Percentiles rank a stretch among this genome's conserved stretches.
phyloP scores from a whole-genome alignment of 139 green algal species.

The Micractinium conductrix region DNA sequence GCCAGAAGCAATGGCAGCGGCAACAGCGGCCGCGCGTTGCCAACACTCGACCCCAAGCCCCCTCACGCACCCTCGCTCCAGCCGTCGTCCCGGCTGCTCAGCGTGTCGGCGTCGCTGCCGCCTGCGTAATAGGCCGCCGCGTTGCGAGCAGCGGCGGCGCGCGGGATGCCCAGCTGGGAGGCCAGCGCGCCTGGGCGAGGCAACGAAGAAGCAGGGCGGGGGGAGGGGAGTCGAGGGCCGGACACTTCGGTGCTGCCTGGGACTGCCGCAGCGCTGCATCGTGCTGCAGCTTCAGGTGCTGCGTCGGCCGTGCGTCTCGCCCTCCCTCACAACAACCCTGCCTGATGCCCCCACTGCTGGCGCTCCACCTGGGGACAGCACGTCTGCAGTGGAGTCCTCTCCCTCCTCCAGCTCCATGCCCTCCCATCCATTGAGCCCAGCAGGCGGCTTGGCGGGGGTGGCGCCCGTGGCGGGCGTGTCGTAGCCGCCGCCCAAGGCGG shows the following conservation, averaged over 20 bases:
- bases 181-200: slow-evolving; percentile 17
- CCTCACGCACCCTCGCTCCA: slow-evolving; percentile 30
- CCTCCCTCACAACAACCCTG: background rate
- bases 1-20: background rate
- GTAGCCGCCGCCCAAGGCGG: background rate
- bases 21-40: background rate
- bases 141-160: slow-evolving; percentile 22
- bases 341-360: background rate
- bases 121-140: slow-evolving; percentile 1
- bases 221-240: no score
- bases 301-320: background rate
- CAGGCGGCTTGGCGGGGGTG: background rate
- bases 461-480: background rate
- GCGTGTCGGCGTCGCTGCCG: slow-evolving; percentile 28
- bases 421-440: background rate
- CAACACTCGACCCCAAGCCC: background rate
- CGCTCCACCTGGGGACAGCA: slow-evolving; percentile 12
- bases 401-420: background rate
- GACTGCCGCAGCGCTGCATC: no score
- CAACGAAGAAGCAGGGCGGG: background rate
- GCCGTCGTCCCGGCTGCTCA: slow-evolving; percentile 24
- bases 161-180: slow-evolving; percentile 17
- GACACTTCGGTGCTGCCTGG: no score
- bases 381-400: slow-evolving; percentile 1
- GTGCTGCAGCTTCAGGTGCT: background rate